Conservation (phyloP, 306 rosid genomes). For the Sechiopsis laciniata region DNA sequence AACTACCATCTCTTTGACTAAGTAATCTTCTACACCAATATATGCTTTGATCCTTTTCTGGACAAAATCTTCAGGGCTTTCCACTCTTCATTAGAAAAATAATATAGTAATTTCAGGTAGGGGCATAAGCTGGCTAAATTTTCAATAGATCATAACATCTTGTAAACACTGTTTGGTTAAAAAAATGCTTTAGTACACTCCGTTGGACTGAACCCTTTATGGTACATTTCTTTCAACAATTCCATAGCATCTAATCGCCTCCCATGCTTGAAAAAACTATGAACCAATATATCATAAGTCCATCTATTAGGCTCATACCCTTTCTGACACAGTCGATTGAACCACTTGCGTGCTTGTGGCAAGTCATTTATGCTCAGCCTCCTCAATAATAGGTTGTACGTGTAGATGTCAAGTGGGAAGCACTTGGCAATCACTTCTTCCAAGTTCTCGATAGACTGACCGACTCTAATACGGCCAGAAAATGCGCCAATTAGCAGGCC, state of each 20-base stretch:
- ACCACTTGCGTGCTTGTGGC: constrained; percentile 46
- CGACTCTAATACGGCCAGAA: constrained; percentile 43
- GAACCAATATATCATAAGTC: constrained; percentile 54
- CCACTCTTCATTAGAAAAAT: background rate
- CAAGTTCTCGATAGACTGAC: constrained; percentile 32
- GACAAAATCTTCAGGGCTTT: background rate
- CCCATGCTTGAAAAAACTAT: constrained; percentile 50
- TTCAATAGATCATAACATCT: background rate
- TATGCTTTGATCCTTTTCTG: background rate
- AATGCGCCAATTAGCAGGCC: constrained; percentile 52
- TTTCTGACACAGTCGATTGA: constrained; percentile 42
- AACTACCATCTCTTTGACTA: constrained; percentile 5
- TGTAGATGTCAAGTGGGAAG: constrained; percentile 54
- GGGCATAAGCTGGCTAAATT: background rate
- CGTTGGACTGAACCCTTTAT: constrained; percentile 42
- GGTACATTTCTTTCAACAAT: constrained; percentile 47
- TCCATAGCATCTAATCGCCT: constrained; percentile 40
- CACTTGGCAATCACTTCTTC: constrained; percentile 54
- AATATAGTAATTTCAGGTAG: background rate
- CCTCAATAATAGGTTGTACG: constrained; percentile 65
- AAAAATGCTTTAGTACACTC: constrained; percentile 17
- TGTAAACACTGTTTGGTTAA: constrained; percentile 13
- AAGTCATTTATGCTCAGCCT: constrained; percentile 33
- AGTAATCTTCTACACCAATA: constrained; percentile 14
- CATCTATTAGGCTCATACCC: constrained; percentile 60